A percentile compares a stretch with the other conserved stretches of the same genome.
phyloP scores from a whole-genome alignment of 768 basidiomycete genomes.

The Psilocybe tampanensis region DNA sequence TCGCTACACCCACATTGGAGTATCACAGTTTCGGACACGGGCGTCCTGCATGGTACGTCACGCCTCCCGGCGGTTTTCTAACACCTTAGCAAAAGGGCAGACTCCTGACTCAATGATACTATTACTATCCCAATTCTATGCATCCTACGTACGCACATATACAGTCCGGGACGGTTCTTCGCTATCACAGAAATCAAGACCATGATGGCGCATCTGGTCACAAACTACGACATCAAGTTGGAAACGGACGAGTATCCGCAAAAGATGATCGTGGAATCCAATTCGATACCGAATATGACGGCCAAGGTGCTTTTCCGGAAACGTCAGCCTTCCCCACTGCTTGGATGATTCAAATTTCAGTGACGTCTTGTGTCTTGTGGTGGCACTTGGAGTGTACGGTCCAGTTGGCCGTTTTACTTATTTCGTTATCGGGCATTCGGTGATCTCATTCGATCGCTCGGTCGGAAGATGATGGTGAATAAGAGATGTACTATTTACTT shows the following conservation, averaged over 20 bases:
- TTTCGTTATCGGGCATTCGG: too few relatives aligned
- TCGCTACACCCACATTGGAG: constrained; percentile 25
- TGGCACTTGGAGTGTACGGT: too few relatives aligned
- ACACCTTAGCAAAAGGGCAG: neutral
- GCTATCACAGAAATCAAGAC: constrained; percentile 43
- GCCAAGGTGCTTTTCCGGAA: constrained; percentile 8
- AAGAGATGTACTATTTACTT: too few relatives aligned
- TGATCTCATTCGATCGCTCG: too few relatives aligned
- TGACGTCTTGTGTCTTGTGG: too few relatives aligned
- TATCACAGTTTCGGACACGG: constrained; percentile 40
- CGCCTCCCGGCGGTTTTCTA: neutral
- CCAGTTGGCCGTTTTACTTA: too few relatives aligned
- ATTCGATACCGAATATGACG: constrained; percentile 3
- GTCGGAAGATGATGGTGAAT: too few relatives aligned
- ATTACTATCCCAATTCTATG: neutral
- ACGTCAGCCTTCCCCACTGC: neutral
- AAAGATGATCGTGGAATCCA: neutral
- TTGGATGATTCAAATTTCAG: too few relatives aligned
- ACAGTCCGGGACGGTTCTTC: constrained; percentile 44
- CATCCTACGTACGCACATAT: too few relatives aligned
- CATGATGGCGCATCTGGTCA: constrained; percentile 45
- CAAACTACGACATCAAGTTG: constrained; percentile 42
- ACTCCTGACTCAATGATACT: neutral
- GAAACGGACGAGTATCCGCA: constrained; percentile 21
- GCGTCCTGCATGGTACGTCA: constrained; percentile 26